phyloP scores from a whole-genome alignment of 2,329 filamentous ascomycete genomes.

The Westerdykella aurantiaca region DNA sequence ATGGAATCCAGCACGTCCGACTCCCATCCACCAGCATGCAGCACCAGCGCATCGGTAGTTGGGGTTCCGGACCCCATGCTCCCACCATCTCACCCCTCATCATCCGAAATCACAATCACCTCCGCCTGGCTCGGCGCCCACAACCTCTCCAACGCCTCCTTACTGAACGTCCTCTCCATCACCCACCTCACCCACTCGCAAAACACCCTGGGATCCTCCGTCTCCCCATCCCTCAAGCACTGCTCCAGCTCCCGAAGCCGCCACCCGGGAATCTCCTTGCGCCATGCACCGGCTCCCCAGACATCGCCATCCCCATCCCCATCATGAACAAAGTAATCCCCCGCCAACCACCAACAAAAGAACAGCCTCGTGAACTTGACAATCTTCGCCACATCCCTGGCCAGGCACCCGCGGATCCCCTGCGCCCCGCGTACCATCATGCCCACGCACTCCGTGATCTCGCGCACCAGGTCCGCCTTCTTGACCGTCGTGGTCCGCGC shows the following conservation, averaged over 20 bases:
- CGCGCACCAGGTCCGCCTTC: conserved; percentile 15
- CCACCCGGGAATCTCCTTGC: conserved; percentile 2
- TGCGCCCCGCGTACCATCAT: conserved; percentile 17
- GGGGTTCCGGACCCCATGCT: neutral
- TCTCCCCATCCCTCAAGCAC: conserved; percentile 8
- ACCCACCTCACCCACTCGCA: conserved; percentile 22
- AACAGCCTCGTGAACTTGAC: conserved; percentile 25
- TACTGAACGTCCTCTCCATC: conserved; percentile 14
- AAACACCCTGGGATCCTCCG: conserved; percentile 15
- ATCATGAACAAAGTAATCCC: conserved; percentile 12
- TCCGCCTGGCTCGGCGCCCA: conserved; percentile 20
- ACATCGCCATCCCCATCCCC: neutral
- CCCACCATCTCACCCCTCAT: conserved; percentile 5
- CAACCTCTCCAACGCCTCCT: conserved; percentile 11
- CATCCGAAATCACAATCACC: conserved; percentile 26
- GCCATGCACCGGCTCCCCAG: too few relatives aligned
- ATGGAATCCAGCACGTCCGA: conserved; percentile 14
- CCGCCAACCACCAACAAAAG: conserved; percentile 31
- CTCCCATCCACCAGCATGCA: conserved; percentile 9
- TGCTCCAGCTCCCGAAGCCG: conserved; percentile 15
- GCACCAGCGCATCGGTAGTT: conserved; percentile 8
- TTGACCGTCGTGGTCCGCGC: conserved; percentile 15
- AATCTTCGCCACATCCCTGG: conserved; percentile 22
- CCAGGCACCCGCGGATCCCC: conserved; percentile 22
- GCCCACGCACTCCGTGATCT: conserved; percentile 19